Conservation (phyloP, 2,329 filamentous ascomycete genomes). For the Diaporthe humulicola region DNA sequence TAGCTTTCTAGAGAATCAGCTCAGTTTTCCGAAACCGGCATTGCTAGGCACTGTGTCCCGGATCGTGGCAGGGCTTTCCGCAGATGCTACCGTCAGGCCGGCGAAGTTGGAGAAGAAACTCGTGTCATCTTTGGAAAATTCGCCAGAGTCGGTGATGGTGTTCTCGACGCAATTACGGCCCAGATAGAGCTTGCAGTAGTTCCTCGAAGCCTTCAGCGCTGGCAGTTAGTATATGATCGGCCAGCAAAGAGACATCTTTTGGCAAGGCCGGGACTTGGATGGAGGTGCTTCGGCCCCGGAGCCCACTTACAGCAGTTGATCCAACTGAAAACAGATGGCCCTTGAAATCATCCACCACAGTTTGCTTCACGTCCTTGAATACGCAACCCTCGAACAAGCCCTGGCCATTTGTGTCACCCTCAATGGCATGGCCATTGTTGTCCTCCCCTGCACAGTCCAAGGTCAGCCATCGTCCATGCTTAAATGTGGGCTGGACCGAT, state of each 20-base stretch:
- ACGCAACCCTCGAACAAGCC: conserved; percentile 69
- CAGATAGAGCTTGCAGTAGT: conserved; percentile 57
- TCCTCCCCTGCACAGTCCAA: conserved; percentile 49
- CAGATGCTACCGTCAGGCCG: background rate
- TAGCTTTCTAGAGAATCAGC: background rate
- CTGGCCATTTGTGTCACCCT: conserved; percentile 57
- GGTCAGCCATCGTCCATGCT: background rate
- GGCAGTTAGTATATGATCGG: conserved; percentile 44
- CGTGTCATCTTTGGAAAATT: background rate
- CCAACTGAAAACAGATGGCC: conserved; percentile 42
- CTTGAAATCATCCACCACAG: conserved; percentile 49
- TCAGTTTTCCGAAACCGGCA: conserved; percentile 26
- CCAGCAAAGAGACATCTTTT: background rate
- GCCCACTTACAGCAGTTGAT: conserved; percentile 30
- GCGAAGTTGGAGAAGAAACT: conserved; percentile 28
- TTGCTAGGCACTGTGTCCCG: background rate
- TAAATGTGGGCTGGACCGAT: background rate
- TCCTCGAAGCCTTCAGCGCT: conserved; percentile 22
- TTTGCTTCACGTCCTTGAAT: conserved; percentile 66
- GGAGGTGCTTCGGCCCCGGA: too few relatives aligned
- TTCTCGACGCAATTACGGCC: conserved; percentile 67
- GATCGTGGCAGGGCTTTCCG: background rate
- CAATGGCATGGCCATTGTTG: conserved; percentile 69
- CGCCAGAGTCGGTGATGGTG: conserved; percentile 39
- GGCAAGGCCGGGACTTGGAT: too few relatives aligned